Evolutionary conservation across 2,329 filamentous ascomycete species (phyloP).

Genomic region (Exophiala sp.): DNA sequence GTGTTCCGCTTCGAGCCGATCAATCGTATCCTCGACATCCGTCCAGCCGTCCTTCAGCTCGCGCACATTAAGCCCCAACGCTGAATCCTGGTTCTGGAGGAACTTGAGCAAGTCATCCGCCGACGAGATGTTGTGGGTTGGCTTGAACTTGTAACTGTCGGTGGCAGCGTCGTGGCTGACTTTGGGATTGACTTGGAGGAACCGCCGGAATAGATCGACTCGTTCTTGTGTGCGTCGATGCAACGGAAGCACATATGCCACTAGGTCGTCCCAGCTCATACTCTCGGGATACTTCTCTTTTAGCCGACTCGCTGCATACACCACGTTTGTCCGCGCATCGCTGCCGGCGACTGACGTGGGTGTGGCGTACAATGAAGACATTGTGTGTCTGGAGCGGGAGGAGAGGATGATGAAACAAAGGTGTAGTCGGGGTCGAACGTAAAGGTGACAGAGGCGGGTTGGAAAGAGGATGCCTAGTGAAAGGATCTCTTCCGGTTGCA

Average conservation of each 20-base stretch:
- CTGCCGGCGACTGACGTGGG: slow-evolving; percentile 64
- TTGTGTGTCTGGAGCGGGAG: neutral
- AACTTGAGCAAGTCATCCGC: slow-evolving; percentile 71
- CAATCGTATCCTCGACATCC: slow-evolving; percentile 70
- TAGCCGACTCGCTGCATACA: slow-evolving; percentile 79
- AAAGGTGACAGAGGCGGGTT: neutral
- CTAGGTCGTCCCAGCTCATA: slow-evolving; percentile 58
- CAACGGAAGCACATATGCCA: slow-evolving; percentile 19
- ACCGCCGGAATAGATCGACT: slow-evolving; percentile 13
- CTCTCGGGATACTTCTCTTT: slow-evolving; percentile 70
- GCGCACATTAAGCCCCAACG: slow-evolving; percentile 73
- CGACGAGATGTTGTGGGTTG: slow-evolving; percentile 74
- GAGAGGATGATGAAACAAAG: neutral
- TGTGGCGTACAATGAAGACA: slow-evolving; percentile 59
- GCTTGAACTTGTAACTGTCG: slow-evolving; percentile 75
- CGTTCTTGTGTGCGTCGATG: slow-evolving; percentile 20
- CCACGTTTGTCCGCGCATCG: slow-evolving; percentile 80
- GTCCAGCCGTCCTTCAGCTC: slow-evolving; percentile 96
- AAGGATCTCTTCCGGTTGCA: slow-evolving; percentile 21
- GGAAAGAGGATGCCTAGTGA: slow-evolving; percentile 12
- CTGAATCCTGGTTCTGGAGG: slow-evolving; percentile 74
- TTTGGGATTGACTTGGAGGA: slow-evolving; percentile 46
- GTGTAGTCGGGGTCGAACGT: neutral
- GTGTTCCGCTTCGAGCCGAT: slow-evolving; percentile 68
- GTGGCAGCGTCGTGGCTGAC: slow-evolving; percentile 52